Evolutionary conservation across 2,329 filamentous ascomycete species (phyloP).

Genomic region (Aspergillus tamarii): DNA sequence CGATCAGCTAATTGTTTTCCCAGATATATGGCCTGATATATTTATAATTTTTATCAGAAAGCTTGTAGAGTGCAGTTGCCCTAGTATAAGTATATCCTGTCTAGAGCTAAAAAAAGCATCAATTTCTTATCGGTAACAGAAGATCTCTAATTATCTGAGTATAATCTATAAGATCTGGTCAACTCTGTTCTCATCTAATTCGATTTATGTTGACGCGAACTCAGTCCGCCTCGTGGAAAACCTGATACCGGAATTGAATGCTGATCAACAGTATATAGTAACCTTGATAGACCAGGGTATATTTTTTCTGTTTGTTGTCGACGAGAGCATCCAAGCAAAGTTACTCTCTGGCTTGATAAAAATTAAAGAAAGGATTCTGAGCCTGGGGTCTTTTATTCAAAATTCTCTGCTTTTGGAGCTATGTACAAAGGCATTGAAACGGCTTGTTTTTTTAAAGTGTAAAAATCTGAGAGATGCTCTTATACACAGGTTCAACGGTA

Average conservation of each 20-base stretch:
- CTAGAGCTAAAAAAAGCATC: not conserved
- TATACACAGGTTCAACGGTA: not conserved
- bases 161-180: slow-evolving; percentile 6
- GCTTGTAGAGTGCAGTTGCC: slow-evolving; percentile 4
- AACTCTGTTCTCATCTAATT: not conserved
- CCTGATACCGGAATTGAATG: slow-evolving; percentile 1
- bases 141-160: not conserved
- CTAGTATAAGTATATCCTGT: not conserved
- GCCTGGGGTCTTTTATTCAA: slow-evolving; percentile 2
- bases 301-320: not conserved
- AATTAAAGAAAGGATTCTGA: slow-evolving; percentile 1
- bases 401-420: slow-evolving; percentile 9
- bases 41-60: slow-evolving; percentile 4
- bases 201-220: not conserved
- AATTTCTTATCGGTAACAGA: not conserved
- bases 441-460: not conserved
- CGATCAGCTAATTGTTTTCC: slow-evolving; percentile 4
- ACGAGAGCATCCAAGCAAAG: not conserved
- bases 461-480: slow-evolving; percentile 1
- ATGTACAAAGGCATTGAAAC: not conserved
- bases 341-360: not conserved
- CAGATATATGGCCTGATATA: slow-evolving; percentile 8
- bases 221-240: not conserved
- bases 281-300: not conserved
- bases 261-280: not conserved